A percentile compares a stretch with the other conserved stretches of the same genome.
Evolutionary conservation across 768 basidiomycete genomes (phyloP).

Genomic region (Tylopilus subfusipes): DNA sequence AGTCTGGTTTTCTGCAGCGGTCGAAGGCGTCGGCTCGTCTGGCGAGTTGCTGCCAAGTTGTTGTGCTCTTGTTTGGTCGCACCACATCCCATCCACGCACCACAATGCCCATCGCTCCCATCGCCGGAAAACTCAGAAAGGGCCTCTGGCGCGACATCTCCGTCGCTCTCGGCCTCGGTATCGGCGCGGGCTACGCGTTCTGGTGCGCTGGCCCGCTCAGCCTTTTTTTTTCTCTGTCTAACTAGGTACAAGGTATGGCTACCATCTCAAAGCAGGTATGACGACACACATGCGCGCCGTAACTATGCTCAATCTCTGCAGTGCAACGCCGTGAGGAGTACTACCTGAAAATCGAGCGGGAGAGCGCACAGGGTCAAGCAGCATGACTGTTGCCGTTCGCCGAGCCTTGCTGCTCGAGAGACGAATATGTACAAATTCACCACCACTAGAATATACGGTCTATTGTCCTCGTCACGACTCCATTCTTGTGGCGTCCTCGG

Average conservation of each 20-base stretch:
- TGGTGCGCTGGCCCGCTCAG: conserved; percentile 58
- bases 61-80: conserved; percentile 32
- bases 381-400: neutral
- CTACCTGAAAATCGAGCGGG: conserved; percentile 81
- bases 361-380: conserved; percentile 29
- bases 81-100: conserved; percentile 7
- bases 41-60: conserved; percentile 22
- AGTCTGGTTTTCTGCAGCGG: conserved; percentile 11
- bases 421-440: conserved; percentile 10
- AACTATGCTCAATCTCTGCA: conserved; percentile 33
- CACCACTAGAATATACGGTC: conserved; percentile 10
- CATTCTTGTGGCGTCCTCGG: conserved; percentile 21
- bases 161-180: conserved; percentile 71
- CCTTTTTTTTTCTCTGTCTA: conserved; percentile 23
- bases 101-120: conserved; percentile 84
- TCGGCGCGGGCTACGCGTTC: conserved; percentile 71
- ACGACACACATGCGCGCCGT: neutral
- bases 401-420: neutral
- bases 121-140: conserved; percentile 93
- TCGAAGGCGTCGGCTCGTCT: conserved; percentile 18
- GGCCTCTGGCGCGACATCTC: conserved; percentile 83
- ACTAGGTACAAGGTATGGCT: conserved; percentile 63
- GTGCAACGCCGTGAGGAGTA: conserved; percentile 81
- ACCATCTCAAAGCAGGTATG: conserved; percentile 75
- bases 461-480: neutral